Conservation (phyloP, 345 rosid genomes). For the Anacardium occidentale region DNA sequence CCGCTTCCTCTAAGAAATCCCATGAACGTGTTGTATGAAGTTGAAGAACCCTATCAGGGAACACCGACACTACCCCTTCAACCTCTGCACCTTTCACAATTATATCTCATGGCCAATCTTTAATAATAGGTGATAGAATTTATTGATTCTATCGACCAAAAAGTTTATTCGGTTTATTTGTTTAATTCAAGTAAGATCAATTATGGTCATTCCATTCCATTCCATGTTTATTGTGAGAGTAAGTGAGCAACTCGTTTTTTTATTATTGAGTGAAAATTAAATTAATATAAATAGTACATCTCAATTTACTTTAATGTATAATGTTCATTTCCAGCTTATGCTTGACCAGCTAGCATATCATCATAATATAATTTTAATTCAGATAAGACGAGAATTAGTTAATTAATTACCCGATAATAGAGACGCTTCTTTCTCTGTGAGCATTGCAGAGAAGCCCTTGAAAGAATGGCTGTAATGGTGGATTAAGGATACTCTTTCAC, state of each 20-base stretch:
- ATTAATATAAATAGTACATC: no score
- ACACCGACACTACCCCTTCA: conserved; percentile 62
- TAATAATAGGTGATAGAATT: no score
- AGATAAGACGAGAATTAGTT: background rate
- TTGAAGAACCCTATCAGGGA: conserved; percentile 51
- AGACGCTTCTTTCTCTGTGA: conserved; percentile 65
- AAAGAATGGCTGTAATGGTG: conserved; percentile 66
- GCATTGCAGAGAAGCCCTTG: conserved; percentile 79
- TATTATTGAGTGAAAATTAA: background rate
- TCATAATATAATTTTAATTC: background rate
- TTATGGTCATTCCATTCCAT: no score
- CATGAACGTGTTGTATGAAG: conserved; percentile 89
- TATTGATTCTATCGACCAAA: no score
- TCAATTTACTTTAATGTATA: background rate
- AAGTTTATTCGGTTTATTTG: no score
- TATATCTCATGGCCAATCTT: no score
- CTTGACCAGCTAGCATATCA: background rate
- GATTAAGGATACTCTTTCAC: conserved; percentile 38
- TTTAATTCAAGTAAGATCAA: no score
- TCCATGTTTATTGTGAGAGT: no score
- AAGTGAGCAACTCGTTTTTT: background rate
- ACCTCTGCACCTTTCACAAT: conserved; percentile 35
- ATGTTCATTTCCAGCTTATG: background rate
- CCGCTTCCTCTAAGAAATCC: conserved; percentile 58
- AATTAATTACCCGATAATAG: conserved; percentile 43